Percentiles rank a stretch among this genome's conserved stretches.
phyloP scores from a whole-genome alignment of 331 rosid genomes.

The Malus hybrid region DNA sequence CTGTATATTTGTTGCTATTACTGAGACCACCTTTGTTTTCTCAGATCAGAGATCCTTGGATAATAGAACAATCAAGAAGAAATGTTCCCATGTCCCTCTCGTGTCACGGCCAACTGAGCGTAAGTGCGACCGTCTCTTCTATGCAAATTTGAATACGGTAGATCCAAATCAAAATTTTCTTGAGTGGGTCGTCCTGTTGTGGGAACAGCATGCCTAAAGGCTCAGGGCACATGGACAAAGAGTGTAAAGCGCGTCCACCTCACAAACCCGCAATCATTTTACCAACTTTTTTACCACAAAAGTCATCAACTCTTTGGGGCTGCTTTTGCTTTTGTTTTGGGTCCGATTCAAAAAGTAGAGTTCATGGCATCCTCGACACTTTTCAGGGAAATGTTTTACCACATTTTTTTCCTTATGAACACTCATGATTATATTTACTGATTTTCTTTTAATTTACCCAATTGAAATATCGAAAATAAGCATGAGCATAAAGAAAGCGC shows the following conservation, averaged over 20 bases:
- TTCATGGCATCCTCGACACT: too few species aligned
- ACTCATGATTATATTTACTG: too few species aligned
- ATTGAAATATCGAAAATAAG: too few species aligned
- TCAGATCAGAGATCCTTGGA: slow-evolving; percentile 38
- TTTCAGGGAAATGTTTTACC: too few species aligned
- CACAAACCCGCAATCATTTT: slow-evolving; percentile 3
- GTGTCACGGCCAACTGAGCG: slow-evolving; percentile 88
- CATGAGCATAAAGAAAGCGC: too few species aligned
- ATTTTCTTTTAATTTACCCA: too few species aligned
- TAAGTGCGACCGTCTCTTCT: slow-evolving; percentile 34
- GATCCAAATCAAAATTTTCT: too few species aligned
- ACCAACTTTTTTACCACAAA: background rate
- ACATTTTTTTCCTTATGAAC: too few species aligned
- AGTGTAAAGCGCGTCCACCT: background rate
- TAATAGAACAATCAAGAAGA: slow-evolving; percentile 45
- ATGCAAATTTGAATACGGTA: background rate
- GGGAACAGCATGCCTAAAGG: background rate
- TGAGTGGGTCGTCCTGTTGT: too few species aligned
- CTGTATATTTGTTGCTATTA: background rate
- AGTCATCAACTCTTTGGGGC: too few species aligned
- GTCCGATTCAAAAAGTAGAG: too few species aligned
- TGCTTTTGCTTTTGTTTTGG: too few species aligned
- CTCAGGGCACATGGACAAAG: background rate
- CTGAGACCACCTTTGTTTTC: slow-evolving; percentile 20
- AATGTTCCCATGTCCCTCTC: slow-evolving; percentile 53